Evolutionary conservation across 495 filamentous ascomycete genomes (phyloP), one percentile per base, ranked within the genome.

Genomic region (Hyaloscypha variabilis): DNA sequence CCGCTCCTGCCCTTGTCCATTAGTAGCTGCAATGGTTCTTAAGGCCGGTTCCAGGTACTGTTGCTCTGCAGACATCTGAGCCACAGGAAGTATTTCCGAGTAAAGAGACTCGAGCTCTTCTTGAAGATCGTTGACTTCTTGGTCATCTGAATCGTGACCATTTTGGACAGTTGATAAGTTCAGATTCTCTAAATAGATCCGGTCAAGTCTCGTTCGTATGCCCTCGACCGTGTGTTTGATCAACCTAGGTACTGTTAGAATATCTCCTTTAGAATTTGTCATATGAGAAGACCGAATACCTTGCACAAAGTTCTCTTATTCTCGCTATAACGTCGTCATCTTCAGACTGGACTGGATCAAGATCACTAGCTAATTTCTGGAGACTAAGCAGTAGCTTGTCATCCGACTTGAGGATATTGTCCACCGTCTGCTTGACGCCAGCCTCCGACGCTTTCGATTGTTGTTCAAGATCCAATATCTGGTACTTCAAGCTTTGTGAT

Each of bases 31-130:
- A 3, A 81, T 72, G 8, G 69, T 69, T 53, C 74, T 76, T 3
- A 88, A 74, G 19, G 87, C 85, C 1, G 84, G 86, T 65, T 85
- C 79, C 4, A 84, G 73, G 67, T 82, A 86, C 68, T 88, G 82
- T 62, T 89, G 85, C 70, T 84, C 82, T 1, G 80, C 79, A 26
- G 84, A 83, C 79, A 90, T 85, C 64, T 88, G 83, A 3, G 86
- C 83, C 34, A 90, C 77, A 2, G 86, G 80, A 14, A 85, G 79
- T 65, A 90, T 85, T 64, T 90, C 87, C 0, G 85, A 80, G 63
- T 87, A 87, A 3, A 90, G 72, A 17, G 87, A 85, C 39, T 87
- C 86, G 5, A 89, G 70, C 61, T 90, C 87, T 49, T 83, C 80
- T 69, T 87, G 79, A 25, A 88, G 62, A 64, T 63, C 74, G 61